Base-by-base conservation (phyloP, 495 filamentous ascomycete genomes). In the Neurospora sp. region DNA sequence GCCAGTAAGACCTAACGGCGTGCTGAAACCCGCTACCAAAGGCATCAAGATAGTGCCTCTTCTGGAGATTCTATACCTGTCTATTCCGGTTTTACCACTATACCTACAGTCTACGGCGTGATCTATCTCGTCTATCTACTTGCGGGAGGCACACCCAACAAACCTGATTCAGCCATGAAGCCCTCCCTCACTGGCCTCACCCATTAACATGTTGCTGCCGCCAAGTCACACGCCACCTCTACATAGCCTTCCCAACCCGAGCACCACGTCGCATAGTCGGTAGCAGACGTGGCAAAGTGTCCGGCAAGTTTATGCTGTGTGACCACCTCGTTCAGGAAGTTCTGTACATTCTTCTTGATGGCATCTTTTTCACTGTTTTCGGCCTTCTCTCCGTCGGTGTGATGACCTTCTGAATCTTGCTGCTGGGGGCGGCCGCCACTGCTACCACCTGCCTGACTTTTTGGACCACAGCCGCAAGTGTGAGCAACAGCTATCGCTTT, bases 401-500 rank as follows among this genome's bases (percentile, higher is more conserved):
- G 54, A 31, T 62, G 54, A 31, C 54, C 23, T 37, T 35, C 14
- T 66, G 54, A 18, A 18, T 66, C 12, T 66, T 35, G 54, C 54
- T 66, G 27, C 54, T 66, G 54, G 54, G 54, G 54, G 23, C 54
- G 54, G 54, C 14, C 12, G 27, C 54, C 14, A 37, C 27, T 37
- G 27, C 14, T 8, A 66, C 11, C 46, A 5, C 27, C 54, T 37
- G 54, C 54, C 31, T 35, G 54, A 4, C 27, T 35, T 18, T 66
- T 66, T 4, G 54, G 54, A 37, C 54, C 27, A 10, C 54, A 66
- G 6, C 54, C 54, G 31, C 27, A 66, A 16, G 54, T 66, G 69
- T 81, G 77, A 20, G 74, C 74, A 37, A 81, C 72, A 12, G 70
- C 75, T 23, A 78, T 69, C 14, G 77, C 78, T 46, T 76, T 73